Evolutionary conservation across 208 protist genomes (phyloP), one percentile per base, ranked within the genome.

Genomic region (Acanthamoeba pearcei): DNA sequence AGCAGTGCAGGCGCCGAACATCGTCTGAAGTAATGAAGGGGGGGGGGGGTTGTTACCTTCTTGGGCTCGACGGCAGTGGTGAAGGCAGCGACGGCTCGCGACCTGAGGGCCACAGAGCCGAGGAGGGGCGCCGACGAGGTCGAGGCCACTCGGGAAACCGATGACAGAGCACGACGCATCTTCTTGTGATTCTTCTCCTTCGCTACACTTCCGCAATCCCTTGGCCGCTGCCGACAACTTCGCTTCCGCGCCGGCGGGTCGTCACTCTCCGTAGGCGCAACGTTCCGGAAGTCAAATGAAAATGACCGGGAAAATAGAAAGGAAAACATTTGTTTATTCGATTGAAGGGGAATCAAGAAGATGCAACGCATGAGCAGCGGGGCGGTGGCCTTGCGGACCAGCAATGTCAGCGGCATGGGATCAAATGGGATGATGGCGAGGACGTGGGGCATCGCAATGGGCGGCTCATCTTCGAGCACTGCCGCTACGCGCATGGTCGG

Each of bases 1-100:
- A 42, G 38, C 3, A 42, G 38, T 42, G 38, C 38, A 42, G 38
- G 1, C 38, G 38, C 38, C 38, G 38, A 42, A 42, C 38, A 42
- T 42, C 38, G 38, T 42, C 38, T 42, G 38, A 42, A 42, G 38
- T 42, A 42, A 42, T 42, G 38, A 2, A 42, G 2, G 38, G 38
- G 3, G 3, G 3, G 3, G 38, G 35, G 35, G 35, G 35, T 38
- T 38, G 35, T 51, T 57, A 88, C 80, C 49, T 64, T 88, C 80
- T 88, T 88, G 80, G 80, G 80, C 80, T 88, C 80, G n/a, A 88
- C 80, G 12, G 80, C 80, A 6, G 80, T 88, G 80, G 80, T 51
- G 29, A 88, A 64, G 80, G 80, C 74, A 53, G 74, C 74, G 46
- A 27, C 74, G 22, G 32, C 51, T 35, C 51, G 53, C 53, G 51